Evolutionary conservation across 805 yeast species (phyloP).

Genomic region (Groenewaldozyma salmanticensis): DNA sequence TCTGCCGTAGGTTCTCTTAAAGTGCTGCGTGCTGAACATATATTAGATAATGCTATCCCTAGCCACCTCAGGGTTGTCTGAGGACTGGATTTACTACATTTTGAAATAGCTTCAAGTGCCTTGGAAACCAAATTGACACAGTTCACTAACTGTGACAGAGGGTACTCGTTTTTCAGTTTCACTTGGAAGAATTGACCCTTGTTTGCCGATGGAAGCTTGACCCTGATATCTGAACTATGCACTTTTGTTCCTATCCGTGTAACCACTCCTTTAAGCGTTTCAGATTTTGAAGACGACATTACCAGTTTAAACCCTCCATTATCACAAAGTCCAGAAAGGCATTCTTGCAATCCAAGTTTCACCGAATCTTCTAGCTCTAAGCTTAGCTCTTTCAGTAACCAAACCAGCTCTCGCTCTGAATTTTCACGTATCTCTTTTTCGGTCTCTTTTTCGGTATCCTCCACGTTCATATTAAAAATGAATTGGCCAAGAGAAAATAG

Average conservation of each 20-base stretch:
- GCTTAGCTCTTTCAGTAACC: constrained; percentile 14
- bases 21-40: neutral
- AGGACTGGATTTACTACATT: neutral
- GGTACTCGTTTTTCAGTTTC: constrained; percentile 4
- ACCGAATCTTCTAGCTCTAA: constrained; percentile 10
- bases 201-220: constrained; percentile 11
- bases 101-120: constrained; percentile 5
- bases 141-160: constrained; percentile 15
- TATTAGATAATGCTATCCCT: neutral
- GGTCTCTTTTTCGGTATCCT: too few relatives aligned
- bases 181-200: constrained; percentile 10
- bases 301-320: constrained; percentile 16
- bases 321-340: constrained; percentile 11
- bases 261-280: constrained; percentile 17
- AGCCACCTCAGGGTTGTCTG: neutral
- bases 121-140: constrained; percentile 10
- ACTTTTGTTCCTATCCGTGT: constrained; percentile 13
- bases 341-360: constrained; percentile 13
- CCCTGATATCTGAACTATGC: constrained; percentile 11
- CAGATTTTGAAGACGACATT: constrained; percentile 16
- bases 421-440: too few relatives aligned
- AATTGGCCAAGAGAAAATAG: too few relatives aligned
- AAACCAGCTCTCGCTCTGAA: constrained; percentile 15
- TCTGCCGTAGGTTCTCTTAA: constrained; percentile 8
- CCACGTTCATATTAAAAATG: too few relatives aligned